Conservation (phyloP, 83 land plant genomes). For the Picea abies region DNA sequence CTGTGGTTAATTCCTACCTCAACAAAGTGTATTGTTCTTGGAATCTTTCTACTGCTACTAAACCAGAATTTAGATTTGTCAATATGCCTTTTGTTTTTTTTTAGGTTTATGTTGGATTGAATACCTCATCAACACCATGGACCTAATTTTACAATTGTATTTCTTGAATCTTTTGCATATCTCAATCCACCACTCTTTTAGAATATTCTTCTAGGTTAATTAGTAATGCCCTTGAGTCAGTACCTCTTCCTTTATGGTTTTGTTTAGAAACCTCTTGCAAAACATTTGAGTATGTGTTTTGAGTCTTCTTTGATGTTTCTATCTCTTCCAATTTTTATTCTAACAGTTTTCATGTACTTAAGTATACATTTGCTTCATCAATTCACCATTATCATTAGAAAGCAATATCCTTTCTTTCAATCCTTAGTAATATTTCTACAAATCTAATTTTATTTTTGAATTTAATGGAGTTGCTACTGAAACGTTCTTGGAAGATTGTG, state of each 20-base stretch:
- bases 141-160: too few relatives aligned
- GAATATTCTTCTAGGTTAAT: not conserved
- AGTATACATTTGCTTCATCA: constrained; percentile 72
- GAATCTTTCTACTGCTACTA: too few relatives aligned
- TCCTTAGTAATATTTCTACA: constrained; percentile 78
- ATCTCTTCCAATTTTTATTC: constrained; percentile 36
- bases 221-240: not conserved
- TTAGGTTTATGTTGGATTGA: too few relatives aligned
- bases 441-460: constrained; percentile 57
- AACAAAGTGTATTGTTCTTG: too few relatives aligned
- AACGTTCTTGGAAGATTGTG: not conserved
- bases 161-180: not conserved
- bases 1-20: too few relatives aligned
- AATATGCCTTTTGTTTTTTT: too few relatives aligned
- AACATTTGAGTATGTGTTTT: not conserved
- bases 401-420: constrained; percentile 67
- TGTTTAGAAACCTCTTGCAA: not conserved
- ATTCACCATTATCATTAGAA: constrained; percentile 65
- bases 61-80: too few relatives aligned
- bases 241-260: not conserved
- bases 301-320: constrained; percentile 19
- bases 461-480: not conserved
- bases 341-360: constrained; percentile 38
- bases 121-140: too few relatives aligned
- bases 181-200: not conserved